Percentiles rank a stretch among this genome's conserved stretches.
These are phyloP conservation scores for Fusarium pseudocircinatum DNA, from an alignment of 2,329 filamentous ascomycete genomes.

Conservation along the genomic window DNA sequence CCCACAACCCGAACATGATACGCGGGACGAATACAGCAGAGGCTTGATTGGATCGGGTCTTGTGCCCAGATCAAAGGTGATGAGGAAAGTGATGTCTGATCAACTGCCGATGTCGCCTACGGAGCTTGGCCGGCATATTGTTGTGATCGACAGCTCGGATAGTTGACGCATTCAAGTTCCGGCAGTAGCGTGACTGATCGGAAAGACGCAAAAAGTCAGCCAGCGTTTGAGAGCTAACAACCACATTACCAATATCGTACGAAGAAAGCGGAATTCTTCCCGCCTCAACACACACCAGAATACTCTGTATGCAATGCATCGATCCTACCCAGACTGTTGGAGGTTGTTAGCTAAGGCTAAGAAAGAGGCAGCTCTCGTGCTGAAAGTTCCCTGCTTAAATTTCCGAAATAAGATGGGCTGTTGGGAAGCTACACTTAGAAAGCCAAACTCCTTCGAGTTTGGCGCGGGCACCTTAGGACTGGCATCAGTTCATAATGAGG, in stretches of 20 bases:
- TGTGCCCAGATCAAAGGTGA: background rate
- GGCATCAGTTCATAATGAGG: conserved; percentile 12
- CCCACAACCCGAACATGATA: background rate
- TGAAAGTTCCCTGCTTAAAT: background rate
- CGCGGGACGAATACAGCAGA: background rate
- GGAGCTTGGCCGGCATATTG: conserved; percentile 14
- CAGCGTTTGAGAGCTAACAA: background rate
- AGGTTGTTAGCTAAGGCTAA: conserved; percentile 2
- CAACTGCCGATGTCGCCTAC: conserved; percentile 18
- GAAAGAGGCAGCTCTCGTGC: background rate
- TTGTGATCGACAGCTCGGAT: conserved; percentile 17
- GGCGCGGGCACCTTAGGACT: background rate
- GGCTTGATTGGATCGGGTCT: background rate
- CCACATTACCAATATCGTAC: background rate
- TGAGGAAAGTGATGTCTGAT: background rate
- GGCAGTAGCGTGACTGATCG: conserved; percentile 10
- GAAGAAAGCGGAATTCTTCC: background rate
- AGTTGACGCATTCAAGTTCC: conserved; percentile 9
- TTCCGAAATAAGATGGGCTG: conserved; percentile 8
- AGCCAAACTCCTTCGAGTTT: conserved; percentile 1
- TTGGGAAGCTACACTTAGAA: background rate
- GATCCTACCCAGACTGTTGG: background rate
- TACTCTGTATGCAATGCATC: background rate
- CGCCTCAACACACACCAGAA: background rate
- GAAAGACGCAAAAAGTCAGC: background rate